phyloP scores from a whole-genome alignment of 2,329 filamentous ascomycete species.

The Colletotrichum falcatum region DNA sequence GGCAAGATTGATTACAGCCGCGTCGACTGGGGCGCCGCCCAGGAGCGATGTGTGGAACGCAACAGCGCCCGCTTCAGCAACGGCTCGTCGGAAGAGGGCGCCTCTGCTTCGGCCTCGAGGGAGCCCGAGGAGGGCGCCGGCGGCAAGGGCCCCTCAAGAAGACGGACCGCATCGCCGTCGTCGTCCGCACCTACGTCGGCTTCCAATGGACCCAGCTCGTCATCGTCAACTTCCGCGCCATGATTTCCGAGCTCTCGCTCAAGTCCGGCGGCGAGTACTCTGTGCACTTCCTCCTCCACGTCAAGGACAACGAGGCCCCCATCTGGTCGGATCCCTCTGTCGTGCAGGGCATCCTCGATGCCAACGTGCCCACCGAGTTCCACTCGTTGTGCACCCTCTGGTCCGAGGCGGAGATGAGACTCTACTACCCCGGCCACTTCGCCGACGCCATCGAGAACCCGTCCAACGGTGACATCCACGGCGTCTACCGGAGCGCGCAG shows the following conservation, averaged over 20 bases:
- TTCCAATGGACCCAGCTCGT: conserved; percentile 84
- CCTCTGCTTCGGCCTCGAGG: conserved; percentile 16
- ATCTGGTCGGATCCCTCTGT: conserved; percentile 85
- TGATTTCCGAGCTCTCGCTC: conserved; percentile 83
- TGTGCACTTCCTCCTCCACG: conserved; percentile 86
- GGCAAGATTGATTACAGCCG: conserved; percentile 68
- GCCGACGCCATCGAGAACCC: conserved; percentile 74
- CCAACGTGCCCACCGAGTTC: conserved; percentile 78
- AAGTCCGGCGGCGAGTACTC: conserved; percentile 84
- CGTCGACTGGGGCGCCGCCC: conserved; percentile 67
- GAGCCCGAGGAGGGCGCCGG: conserved; percentile 30
- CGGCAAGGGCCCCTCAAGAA: conserved; percentile 54
- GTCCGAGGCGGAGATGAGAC: conserved; percentile 86
- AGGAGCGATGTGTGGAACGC: conserved; percentile 64
- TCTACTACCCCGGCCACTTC: conserved; percentile 80
- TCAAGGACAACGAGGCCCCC: conserved; percentile 81
- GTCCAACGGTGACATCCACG: conserved; percentile 69
- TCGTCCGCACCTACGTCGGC: conserved; percentile 84
- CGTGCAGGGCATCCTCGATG: conserved; percentile 77
- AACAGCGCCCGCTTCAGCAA: conserved; percentile 74
- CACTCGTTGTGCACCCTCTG: conserved; percentile 84
- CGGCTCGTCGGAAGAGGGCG: conserved; percentile 50
- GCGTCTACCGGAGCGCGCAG: conserved; percentile 76
- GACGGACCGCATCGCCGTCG: conserved; percentile 75
- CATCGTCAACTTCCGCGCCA: conserved; percentile 82